Evolutionary conservation across 2,329 filamentous ascomycete species (phyloP).

Genomic region (Penicillium sp.): DNA sequence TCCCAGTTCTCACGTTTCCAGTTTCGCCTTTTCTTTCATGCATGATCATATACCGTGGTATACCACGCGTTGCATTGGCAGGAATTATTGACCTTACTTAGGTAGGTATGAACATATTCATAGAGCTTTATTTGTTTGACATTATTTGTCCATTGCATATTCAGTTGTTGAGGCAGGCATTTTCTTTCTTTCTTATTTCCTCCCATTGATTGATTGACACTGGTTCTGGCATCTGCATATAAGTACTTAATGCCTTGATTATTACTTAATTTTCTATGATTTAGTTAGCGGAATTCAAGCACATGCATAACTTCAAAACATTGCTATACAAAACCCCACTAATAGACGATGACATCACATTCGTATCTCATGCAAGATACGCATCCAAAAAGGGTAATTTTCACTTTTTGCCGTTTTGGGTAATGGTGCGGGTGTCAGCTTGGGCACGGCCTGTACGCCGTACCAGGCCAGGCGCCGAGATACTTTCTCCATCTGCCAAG

Average conservation of each 20-base stretch:
- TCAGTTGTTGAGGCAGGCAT: background rate
- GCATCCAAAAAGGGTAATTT: background rate
- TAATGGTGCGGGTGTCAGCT: background rate
- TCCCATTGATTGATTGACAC: background rate
- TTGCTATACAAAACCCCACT: too few species aligned
- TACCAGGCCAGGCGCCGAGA: too few species aligned
- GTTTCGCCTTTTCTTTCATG: background rate
- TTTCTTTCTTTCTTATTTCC: background rate
- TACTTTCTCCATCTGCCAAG: too few species aligned
- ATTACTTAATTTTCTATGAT: too few species aligned
- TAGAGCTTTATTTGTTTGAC: background rate
- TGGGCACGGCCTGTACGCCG: too few species aligned
- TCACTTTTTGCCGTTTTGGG: background rate
- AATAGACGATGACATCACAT: too few species aligned
- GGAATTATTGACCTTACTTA: background rate
- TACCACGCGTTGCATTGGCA: background rate
- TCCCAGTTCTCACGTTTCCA: background rate
- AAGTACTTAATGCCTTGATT: too few species aligned
- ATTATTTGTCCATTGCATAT: background rate
- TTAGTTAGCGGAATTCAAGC: too few species aligned
- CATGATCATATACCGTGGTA: background rate
- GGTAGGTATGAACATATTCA: background rate
- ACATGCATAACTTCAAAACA: too few species aligned
- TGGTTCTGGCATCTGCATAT: background rate
- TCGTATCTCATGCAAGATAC: background rate